These are phyloP conservation scores for Torulaspora quercuum DNA, from an alignment of 805 yeast genomes.

Conservation along the genomic window DNA sequence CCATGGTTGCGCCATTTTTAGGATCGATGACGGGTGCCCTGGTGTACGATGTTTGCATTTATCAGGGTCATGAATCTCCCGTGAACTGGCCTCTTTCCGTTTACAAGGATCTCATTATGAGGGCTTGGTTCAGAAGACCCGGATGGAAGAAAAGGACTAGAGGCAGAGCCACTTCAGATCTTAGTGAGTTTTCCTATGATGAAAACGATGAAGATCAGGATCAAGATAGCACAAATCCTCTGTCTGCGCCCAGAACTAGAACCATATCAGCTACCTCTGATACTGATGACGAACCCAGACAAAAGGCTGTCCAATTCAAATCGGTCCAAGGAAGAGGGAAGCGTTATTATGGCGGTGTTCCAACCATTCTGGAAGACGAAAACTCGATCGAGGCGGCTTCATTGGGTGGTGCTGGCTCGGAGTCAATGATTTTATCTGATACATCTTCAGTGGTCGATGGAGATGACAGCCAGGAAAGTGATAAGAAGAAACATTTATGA, in stretches of 20 bases:
- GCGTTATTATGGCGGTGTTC: slow-evolving; percentile 30
- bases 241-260: slow-evolving; percentile 17
- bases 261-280: slow-evolving; percentile 15
- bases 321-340: slow-evolving; percentile 24
- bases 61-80: slow-evolving; percentile 52
- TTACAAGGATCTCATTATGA: slow-evolving; percentile 22
- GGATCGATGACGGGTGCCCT: slow-evolving; percentile 50
- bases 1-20: slow-evolving; percentile 47
- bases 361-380: slow-evolving; percentile 33
- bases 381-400: slow-evolving; percentile 28
- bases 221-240: slow-evolving; percentile 8
- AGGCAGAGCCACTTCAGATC: slow-evolving; percentile 27
- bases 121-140: slow-evolving; percentile 35
- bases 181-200: slow-evolving; percentile 31
- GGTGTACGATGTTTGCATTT: slow-evolving; percentile 49
- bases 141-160: slow-evolving; percentile 30
- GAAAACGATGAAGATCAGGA: slow-evolving; percentile 20
- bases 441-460: slow-evolving; percentile 14
- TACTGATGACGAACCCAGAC: slow-evolving; percentile 20
- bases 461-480: not conserved
- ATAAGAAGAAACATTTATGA: too few species aligned
- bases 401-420: slow-evolving; percentile 17
- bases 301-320: slow-evolving; percentile 34
- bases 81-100: slow-evolving; percentile 42
- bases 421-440: slow-evolving; percentile 12